Evolutionary conservation across 2,329 filamentous ascomycete genomes (phyloP), one percentile per base, ranked within the genome.

Genomic region (Xylaria sp.): DNA sequence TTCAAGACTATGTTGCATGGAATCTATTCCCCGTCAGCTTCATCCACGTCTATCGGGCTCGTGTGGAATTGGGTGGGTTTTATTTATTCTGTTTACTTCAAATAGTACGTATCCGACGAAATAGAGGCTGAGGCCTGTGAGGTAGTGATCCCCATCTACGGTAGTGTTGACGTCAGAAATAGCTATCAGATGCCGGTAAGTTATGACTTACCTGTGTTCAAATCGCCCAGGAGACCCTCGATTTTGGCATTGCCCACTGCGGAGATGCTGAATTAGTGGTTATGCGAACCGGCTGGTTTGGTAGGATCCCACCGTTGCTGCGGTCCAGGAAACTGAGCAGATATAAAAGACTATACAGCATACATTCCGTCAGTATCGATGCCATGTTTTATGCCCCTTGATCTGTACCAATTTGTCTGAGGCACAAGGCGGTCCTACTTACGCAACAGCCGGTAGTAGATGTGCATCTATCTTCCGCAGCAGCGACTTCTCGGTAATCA

Each of bases 51-150:
- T 44, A 27, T 47, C 53, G 17, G 5, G 29, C 3, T 31, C 1
- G 2, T n/a, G 5, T 1, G 42, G 2, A 22, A 5, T 51, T 3
- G 31, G 11, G 9, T 25, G n/a, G n/a, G 15, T 22, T 1, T 44
- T 9, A 44, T 22, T 42, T 42, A 9, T 42, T 42, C 17, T 22
- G n/a, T 74, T 49, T 50, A 84, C 83, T 72, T 88, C 86, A 47
- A 88, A 88, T 11, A 87, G 71, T 1, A 87, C 85, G 65, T 88
- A 88, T 49, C 85, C 85, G 45, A 88, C 79, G 73, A 92, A 92
- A 75, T 90, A 92, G 0, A 92, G 75, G 0, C 89, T 91, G 45
- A 92, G 74, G 0, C 88, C 87, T 0, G 86, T 89, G 0, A 91
- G 80, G 64, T 92, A 92, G 70, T 90, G 83, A 51, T 89, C 85